A percentile compares a stretch with the other conserved stretches of the same genome.
phyloP scores from a whole-genome alignment of 2,329 filamentous ascomycete genomes.

The Chaetomiaceae sp. region DNA sequence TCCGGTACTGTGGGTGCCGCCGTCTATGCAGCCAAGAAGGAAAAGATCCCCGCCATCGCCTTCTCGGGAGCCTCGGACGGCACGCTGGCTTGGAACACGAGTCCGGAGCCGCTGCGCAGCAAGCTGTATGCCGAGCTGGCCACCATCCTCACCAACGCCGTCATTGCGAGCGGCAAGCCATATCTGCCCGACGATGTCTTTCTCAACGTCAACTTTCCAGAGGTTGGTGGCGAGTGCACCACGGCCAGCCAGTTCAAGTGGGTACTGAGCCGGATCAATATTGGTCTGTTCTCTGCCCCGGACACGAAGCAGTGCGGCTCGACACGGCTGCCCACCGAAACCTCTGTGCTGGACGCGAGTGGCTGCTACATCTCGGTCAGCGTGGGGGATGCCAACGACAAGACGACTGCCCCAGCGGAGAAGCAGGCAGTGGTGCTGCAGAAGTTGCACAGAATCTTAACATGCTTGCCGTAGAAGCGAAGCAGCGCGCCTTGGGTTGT shows the following conservation, averaged over 20 bases:
- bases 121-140: constrained; percentile 61
- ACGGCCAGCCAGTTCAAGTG: constrained; percentile 54
- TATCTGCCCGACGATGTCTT: constrained; percentile 58
- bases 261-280: constrained; percentile 58
- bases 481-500: too few relatives aligned
- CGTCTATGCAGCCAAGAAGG: constrained; percentile 49
- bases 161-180: constrained; percentile 54
- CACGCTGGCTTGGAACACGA: constrained; percentile 49
- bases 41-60: constrained; percentile 60
- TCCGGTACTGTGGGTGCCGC: constrained; percentile 67
- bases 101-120: constrained; percentile 49
- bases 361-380: constrained; percentile 61
- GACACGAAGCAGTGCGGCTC: constrained; percentile 56
- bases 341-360: constrained; percentile 42
- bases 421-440: constrained; percentile 47
- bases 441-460: constrained; percentile 37
- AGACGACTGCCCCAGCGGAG: constrained; percentile 51
- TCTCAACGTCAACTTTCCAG: constrained; percentile 66
- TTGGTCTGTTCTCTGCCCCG: constrained; percentile 44
- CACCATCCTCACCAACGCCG: constrained; percentile 48
- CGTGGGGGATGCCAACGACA: constrained; percentile 55
- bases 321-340: constrained; percentile 55
- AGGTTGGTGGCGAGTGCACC: constrained; percentile 47
- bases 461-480: constrained; percentile 15
- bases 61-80: constrained; percentile 55